A percentile compares a stretch with the other conserved stretches of the same genome.
Evolutionary conservation across 495 filamentous ascomycete species (phyloP).

Genomic region (Cercophora newfieldiana): DNA sequence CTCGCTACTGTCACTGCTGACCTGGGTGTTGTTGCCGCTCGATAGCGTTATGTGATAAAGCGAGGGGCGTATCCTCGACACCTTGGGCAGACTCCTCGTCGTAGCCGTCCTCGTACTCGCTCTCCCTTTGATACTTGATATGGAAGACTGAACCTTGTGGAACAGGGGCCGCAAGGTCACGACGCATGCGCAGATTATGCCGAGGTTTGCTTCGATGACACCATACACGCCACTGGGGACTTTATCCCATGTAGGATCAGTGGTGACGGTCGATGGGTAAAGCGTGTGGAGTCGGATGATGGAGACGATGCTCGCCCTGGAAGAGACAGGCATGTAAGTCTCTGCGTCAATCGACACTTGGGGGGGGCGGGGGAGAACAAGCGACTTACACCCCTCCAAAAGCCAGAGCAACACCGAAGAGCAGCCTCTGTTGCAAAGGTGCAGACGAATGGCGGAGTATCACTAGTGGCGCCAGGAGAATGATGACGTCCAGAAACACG

Average conservation of each 20-base stretch:
- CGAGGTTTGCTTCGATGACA: constrained; percentile 14
- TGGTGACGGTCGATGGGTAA: not conserved
- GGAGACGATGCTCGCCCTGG: constrained; percentile 10
- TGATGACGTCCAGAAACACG: constrained; percentile 13
- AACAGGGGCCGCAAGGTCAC: constrained; percentile 11
- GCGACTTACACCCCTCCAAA: constrained; percentile 16
- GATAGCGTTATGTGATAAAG: not conserved
- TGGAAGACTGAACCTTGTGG: not conserved
- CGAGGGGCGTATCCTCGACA: not conserved
- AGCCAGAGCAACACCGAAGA: constrained; percentile 6
- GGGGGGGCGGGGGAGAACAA: not conserved
- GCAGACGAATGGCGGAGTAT: constrained; percentile 7
- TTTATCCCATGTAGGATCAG: constrained; percentile 16
- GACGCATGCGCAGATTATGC: constrained; percentile 17
- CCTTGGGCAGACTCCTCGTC: not conserved
- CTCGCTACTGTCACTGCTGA: not conserved
- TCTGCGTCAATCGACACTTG: not conserved
- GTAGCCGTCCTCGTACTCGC: not conserved
- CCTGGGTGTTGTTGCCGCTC: not conserved
- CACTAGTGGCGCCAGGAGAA: constrained; percentile 10
- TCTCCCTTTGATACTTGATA: not conserved
- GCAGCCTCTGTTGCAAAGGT: constrained; percentile 3
- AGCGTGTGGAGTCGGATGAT: constrained; percentile 14
- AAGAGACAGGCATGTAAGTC: not conserved
- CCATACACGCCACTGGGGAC: constrained; percentile 8